Evolutionary conservation across 108 stramenopile species (phyloP).

Genomic region (Halocafeteria seosinensis): DNA sequence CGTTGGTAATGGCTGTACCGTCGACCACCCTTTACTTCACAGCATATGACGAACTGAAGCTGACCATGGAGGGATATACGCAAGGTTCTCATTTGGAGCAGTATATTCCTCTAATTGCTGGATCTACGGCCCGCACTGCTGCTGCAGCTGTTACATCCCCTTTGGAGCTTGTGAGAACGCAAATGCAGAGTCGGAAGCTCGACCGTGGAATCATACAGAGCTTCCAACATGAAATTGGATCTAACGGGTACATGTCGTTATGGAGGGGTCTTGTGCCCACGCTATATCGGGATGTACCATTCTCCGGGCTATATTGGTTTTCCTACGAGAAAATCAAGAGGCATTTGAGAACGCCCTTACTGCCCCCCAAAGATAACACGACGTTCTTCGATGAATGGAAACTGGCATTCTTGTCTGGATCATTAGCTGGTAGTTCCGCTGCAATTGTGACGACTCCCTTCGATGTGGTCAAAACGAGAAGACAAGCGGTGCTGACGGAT

Average conservation of each 20-base stretch:
- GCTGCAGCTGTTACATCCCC: conserved; percentile 65
- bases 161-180: conserved; percentile 53
- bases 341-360: conserved; percentile 7
- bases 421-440: conserved; percentile 56
- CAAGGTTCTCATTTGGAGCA: neutral
- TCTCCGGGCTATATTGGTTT: conserved; percentile 69
- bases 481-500: conserved; percentile 31
- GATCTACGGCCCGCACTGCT: conserved; percentile 52
- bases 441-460: conserved; percentile 69
- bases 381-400: conserved; percentile 16
- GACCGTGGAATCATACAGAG: neutral
- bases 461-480: conserved; percentile 79
- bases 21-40: conserved; percentile 73
- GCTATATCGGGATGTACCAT: conserved; percentile 76
- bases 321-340: conserved; percentile 39
- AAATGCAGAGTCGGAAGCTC: conserved; percentile 14
- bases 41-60: conserved; percentile 49
- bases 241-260: conserved; percentile 40
- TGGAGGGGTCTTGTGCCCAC: conserved; percentile 63
- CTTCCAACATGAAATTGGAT: conserved; percentile 22
- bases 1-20: conserved; percentile 45
- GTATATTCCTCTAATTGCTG: conserved; percentile 30
- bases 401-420: conserved; percentile 54
- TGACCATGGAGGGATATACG: conserved; percentile 6
- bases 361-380: neutral